Base-by-base conservation (phyloP, 2,329 filamentous ascomycete species). In the Colletotrichum caudatum region DNA sequence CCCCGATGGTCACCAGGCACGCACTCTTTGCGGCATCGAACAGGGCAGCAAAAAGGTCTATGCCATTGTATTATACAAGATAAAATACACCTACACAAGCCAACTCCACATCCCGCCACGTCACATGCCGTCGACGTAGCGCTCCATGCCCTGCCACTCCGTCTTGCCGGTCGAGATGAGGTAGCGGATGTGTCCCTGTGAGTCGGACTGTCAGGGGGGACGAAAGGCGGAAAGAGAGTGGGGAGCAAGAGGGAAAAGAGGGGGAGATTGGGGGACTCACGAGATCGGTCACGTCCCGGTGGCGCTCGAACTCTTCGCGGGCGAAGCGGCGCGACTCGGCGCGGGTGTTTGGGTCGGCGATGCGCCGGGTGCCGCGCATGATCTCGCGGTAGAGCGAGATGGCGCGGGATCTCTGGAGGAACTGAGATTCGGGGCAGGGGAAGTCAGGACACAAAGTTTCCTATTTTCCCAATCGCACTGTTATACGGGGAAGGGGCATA, bases 81-180 rank as follows among this genome's bases (percentile, higher is more conserved):
- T n/a, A 23, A 26, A n/a, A 72, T 39, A 41, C 39, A 60, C 39
- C 23, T n/a, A 66, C 16, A 6, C 41, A 41, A 71, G 16, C 33
- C 11, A 51, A 46, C 7, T 33, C 64, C 54, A 18, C 54, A 57
- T 56, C n/a, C 29, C 29, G 5, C 1, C 29, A n/a, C 67, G 20
- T 48, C 74, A 88, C 77, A 86, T 77, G 53, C 85, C 84, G 70
- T 82, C 80, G 77, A 89, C 86, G 80, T 87, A 88, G 74, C 86
- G 82, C 80, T 87, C 88, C 86, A 91, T 90, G 64, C 79, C 84
- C 75, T 91, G 88, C 89, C 89, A 91, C 77, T 91, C 87, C 35
- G 88, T 89, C 81, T 90, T 91, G 64, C 90, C 90, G 4, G 87
- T 91, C 12, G 89, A 90, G 69, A 91, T 79, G 48, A 92, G 84